phyloP scores from a whole-genome alignment of 192 early-diverging fungal species.

The Coemansia biformis region DNA sequence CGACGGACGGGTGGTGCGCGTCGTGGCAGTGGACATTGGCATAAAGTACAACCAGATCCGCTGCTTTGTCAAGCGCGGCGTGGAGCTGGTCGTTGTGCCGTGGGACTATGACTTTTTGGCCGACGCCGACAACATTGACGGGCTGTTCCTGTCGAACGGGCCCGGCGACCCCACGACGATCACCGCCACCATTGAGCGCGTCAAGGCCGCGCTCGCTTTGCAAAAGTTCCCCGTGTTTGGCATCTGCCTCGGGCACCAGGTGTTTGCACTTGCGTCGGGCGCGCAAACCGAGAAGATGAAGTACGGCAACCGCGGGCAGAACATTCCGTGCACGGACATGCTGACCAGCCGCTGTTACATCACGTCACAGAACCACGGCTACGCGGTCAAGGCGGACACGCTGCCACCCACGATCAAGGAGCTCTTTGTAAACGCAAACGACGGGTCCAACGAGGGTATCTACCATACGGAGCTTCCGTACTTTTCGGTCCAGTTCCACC shows the following conservation, averaged over 20 bases:
- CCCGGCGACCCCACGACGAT: constrained; percentile 93
- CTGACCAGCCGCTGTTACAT: constrained; percentile 96
- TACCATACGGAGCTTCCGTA: constrained; percentile 83
- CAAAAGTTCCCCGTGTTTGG: constrained; percentile 92
- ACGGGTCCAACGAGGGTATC: constrained; percentile 98
- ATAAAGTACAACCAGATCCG: constrained; percentile 99
- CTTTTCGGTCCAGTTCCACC: constrained; percentile 99
- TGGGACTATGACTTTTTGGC: constrained; percentile 92
- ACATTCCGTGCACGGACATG: constrained; percentile 97
- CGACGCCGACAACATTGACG: constrained; percentile 62
- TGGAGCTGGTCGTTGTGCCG: constrained; percentile 89
- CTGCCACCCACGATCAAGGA: constrained; percentile 64
- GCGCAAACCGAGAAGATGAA: constrained; percentile 94
- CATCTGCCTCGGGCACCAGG: constrained; percentile 99
- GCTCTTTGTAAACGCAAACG: constrained; percentile 97
- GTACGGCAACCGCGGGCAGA: constrained; percentile 98
- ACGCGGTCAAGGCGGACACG: constrained; percentile 81
- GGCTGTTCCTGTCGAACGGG: constrained; percentile 90
- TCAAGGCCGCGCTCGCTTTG: constrained; percentile 60
- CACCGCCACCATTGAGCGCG: constrained; percentile 67
- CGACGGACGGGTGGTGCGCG: constrained; percentile 65
- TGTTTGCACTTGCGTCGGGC: constrained; percentile 88
- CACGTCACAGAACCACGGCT: constrained; percentile 98
- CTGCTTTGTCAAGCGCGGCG: constrained; percentile 93
- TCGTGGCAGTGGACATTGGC: constrained; percentile 94